Evolutionary conservation across 768 basidiomycete genomes (phyloP).

Genomic region (Mycena kentingensis): DNA sequence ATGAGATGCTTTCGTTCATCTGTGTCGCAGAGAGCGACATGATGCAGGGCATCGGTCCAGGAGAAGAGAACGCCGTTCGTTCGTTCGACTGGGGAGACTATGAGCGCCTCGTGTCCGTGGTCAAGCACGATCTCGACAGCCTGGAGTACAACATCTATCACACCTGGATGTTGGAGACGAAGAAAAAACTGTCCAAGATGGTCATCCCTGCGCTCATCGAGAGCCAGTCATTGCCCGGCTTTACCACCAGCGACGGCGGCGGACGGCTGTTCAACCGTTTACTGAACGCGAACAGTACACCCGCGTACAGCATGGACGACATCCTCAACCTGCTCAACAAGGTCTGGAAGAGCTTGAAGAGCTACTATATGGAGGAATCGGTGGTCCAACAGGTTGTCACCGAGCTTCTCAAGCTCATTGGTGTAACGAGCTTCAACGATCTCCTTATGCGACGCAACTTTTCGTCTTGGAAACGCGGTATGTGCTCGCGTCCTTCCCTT

Average conservation of each 20-base stretch:
- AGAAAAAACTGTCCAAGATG: slow-evolving; percentile 96
- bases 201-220: slow-evolving; percentile 98
- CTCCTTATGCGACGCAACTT: slow-evolving; percentile 98
- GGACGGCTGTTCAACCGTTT: slow-evolving; percentile 93
- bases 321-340: slow-evolving; percentile 95
- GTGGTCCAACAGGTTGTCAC: slow-evolving; percentile 95
- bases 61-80: slow-evolving; percentile 88
- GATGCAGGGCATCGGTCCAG: slow-evolving; percentile 95
- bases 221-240: slow-evolving; percentile 95
- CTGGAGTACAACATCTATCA: slow-evolving; percentile 99
- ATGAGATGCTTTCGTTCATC: slow-evolving; percentile 98
- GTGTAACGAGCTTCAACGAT: slow-evolving; percentile 97
- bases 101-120: slow-evolving; percentile 94
- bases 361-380: slow-evolving; percentile 97
- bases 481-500: slow-evolving; percentile 23
- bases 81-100: slow-evolving; percentile 97
- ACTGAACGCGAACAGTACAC: slow-evolving; percentile 79
- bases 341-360: slow-evolving; percentile 97
- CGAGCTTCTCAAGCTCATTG: slow-evolving; percentile 92
- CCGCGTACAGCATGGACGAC: slow-evolving; percentile 98
- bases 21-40: slow-evolving; percentile 99
- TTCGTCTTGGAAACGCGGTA: slow-evolving; percentile 99
- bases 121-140: slow-evolving; percentile 97
- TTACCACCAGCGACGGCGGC: slow-evolving; percentile 92
- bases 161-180: slow-evolving; percentile 98